Evolutionary conservation across 495 filamentous ascomycete genomes (phyloP).

Genomic region (Penicillium argentinense): DNA sequence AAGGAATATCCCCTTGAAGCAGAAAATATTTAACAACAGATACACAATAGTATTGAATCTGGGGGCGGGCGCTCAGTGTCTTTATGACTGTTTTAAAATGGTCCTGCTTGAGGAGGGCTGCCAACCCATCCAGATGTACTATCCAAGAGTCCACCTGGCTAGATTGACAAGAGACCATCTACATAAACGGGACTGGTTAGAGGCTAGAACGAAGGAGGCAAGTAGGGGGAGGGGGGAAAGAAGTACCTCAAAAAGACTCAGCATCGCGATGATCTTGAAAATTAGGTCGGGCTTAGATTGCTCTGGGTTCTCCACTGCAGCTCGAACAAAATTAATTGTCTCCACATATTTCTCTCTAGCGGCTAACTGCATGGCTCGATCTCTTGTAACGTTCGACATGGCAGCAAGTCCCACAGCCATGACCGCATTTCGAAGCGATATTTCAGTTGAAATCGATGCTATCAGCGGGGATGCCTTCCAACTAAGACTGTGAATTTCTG

Average conservation of each 20-base stretch:
- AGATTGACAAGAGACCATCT: conserved; percentile 25
- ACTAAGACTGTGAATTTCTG: background rate
- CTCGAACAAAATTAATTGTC: conserved; percentile 15
- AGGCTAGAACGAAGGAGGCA: background rate
- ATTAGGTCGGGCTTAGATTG: conserved; percentile 10
- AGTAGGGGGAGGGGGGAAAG: background rate
- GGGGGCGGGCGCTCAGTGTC: conserved; percentile 6
- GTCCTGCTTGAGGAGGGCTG: conserved; percentile 18
- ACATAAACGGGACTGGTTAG: background rate
- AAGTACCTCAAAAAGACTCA: conserved; percentile 25
- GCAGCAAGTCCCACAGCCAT: conserved; percentile 27
- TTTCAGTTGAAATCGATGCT: background rate
- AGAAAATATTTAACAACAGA: conserved; percentile 24
- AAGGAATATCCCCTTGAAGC: conserved; percentile 1
- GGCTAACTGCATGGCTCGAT: conserved; percentile 14
- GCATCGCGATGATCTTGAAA: conserved; percentile 20
- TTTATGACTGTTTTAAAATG: conserved; percentile 7
- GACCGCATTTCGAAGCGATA: conserved; percentile 18
- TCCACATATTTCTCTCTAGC: conserved; percentile 23
- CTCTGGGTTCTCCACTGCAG: conserved; percentile 16
- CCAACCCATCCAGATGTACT: conserved; percentile 21
- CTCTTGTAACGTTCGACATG: conserved; percentile 23
- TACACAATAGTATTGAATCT: conserved; percentile 21
- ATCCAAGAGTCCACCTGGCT: conserved; percentile 20
- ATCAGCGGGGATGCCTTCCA: conserved; percentile 8